Percentiles rank a stretch among this genome's conserved stretches.
Conservation (phyloP, 2,329 filamentous ascomycete genomes). For the Penicillium sp. region DNA sequence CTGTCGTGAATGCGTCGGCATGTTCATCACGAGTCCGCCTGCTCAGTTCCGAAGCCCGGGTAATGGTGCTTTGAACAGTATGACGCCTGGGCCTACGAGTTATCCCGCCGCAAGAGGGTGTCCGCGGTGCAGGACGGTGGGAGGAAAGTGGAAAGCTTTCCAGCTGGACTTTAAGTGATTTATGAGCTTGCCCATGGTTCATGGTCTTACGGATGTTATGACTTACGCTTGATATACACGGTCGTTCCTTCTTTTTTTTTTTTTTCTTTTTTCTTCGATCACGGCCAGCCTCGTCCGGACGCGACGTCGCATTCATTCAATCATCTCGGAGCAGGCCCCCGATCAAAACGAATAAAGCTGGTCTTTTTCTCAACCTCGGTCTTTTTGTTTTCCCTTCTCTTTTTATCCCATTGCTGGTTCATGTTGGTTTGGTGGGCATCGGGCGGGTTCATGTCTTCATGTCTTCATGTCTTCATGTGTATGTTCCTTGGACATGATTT, state of each 20-base stretch:
- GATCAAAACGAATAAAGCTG: constrained; percentile 26
- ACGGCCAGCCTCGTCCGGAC: constrained; percentile 6
- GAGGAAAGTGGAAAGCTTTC: constrained; percentile 50
- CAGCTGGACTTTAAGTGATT: constrained; percentile 48
- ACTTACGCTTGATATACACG: constrained; percentile 25
- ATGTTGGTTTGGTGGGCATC: neutral
- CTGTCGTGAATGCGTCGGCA: constrained; percentile 75
- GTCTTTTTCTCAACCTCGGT: constrained; percentile 21
- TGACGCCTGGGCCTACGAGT: constrained; percentile 34
- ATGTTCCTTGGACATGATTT: neutral
- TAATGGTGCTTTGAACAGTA: constrained; percentile 21
- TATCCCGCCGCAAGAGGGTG: constrained; percentile 43
- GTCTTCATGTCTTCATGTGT: neutral
- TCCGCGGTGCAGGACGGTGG: constrained; percentile 46
- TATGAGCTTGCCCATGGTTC: constrained; percentile 11
- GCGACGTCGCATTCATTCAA: constrained; percentile 14
- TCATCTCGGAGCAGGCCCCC: constrained; percentile 18
- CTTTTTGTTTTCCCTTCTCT: too few species aligned
- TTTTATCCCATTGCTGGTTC: constrained; percentile 3
- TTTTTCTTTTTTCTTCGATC: constrained; percentile 6
- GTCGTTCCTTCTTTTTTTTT: constrained; percentile 15
- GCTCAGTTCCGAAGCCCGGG: constrained; percentile 37
- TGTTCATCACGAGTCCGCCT: constrained; percentile 45
- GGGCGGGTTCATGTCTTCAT: neutral
- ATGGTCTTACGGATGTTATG: constrained; percentile 32